Percentiles rank a stretch among this genome's conserved stretches.
Evolutionary conservation across 805 yeast species (phyloP).

Genomic region (Candida verbasci): DNA sequence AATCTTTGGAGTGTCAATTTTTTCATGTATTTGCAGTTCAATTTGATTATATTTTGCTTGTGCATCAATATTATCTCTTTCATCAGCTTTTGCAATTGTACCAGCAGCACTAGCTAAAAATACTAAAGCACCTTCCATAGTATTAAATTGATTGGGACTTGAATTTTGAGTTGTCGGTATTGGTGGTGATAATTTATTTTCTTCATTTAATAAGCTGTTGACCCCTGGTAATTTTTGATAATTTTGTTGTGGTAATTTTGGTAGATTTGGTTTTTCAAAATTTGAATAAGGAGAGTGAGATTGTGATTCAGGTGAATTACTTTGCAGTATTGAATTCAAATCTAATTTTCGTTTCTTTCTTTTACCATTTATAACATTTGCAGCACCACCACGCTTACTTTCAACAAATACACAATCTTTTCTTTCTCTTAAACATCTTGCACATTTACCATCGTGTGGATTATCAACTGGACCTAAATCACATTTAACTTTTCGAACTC

Average conservation of each 20-base stretch:
- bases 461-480: constrained; percentile 73
- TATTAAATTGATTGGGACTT: constrained; percentile 27
- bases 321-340: neutral
- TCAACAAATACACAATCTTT: constrained; percentile 69
- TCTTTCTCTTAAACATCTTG: constrained; percentile 77
- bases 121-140: constrained; percentile 59
- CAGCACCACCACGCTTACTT: constrained; percentile 26
- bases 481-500: constrained; percentile 80
- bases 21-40: too few relatives aligned
- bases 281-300: too few relatives aligned
- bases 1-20: too few relatives aligned
- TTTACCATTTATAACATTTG: constrained; percentile 39
- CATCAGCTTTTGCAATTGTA: constrained; percentile 64
- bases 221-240: constrained; percentile 5
- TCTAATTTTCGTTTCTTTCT: constrained; percentile 45
- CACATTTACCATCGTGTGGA: constrained; percentile 80
- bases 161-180: neutral
- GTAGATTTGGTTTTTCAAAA: constrained; percentile 5
- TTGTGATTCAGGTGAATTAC: constrained; percentile 1
- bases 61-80: constrained; percentile 56
- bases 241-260: neutral
- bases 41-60: constrained; percentile 44
- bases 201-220: constrained; percentile 5
- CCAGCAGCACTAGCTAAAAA: constrained; percentile 80
- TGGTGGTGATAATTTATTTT: constrained; percentile 2